Evolutionary conservation across 148 eudicot genomes (phyloP), one percentile per base, ranked within the genome.

Genomic region (Silene conica): DNA sequence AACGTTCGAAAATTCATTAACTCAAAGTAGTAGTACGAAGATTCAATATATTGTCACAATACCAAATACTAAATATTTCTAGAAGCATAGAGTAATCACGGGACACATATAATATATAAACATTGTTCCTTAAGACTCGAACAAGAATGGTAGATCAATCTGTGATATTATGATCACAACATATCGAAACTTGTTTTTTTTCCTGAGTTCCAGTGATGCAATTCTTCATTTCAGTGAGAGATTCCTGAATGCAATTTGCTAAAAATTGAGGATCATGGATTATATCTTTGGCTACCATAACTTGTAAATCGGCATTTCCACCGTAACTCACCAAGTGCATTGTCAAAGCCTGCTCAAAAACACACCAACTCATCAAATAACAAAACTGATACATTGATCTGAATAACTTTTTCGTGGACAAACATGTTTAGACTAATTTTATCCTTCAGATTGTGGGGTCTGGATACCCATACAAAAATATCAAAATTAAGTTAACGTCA

Each of bases 311-410:
- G 2, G 72, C 75, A 5, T 48, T 71, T 11, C 76, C 81, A 4
- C 67, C 74, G 25, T 78, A 82, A 60, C 84, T 82, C n/a, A 82
- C 81, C 81, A 82, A 57, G 19, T 78, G 79, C 65, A 82, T n/a
- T 28, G 80, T 74, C 3, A 82, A 70, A 8, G 84, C 84, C 84
- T 82, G 63, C 55, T 67, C 50, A 41, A 38, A 4, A 55, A 10
- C 55, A 26, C 13, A 15, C 18, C 21, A 34, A 66, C 50, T 5
- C 5, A 21, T 16, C 23, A 10, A 15, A 31, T 19, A 8, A 16
- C 19, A n/a, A 1, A 20, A 68, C 22, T 8, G 31, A 63, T 34
- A 10, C 8, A 26, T n/a, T n/a, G n/a, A n/a, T n/a, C n/a, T n/a
- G n/a, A n/a, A n/a, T n/a, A n/a, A n/a, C n/a, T n/a, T n/a, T n/a